phyloP scores from a whole-genome alignment of 768 basidiomycete genomes.

The Suillus hirtellus region DNA sequence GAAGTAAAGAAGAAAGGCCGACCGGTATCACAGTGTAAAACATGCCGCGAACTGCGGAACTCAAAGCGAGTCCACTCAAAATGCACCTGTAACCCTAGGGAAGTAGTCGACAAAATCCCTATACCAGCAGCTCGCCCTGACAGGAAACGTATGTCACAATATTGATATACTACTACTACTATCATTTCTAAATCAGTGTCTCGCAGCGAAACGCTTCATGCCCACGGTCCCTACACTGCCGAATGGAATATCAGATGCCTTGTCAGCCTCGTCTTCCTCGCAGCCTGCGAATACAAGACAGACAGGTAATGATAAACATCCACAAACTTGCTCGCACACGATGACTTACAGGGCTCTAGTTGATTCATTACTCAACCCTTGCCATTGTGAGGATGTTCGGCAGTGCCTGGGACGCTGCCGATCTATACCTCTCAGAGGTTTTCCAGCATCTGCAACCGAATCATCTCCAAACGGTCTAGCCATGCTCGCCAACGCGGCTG shows the following conservation, averaged over 20 bases:
- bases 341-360: constrained; percentile 39
- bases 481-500: constrained; percentile 40
- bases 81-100: constrained; percentile 63
- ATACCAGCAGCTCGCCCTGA: constrained; percentile 34
- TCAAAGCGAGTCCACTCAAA: constrained; percentile 81
- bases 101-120: constrained; percentile 32
- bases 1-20: constrained; percentile 94
- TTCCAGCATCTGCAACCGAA: not conserved
- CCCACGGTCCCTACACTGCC: constrained; percentile 72
- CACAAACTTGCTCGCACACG: constrained; percentile 11
- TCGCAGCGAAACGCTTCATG: constrained; percentile 64
- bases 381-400: constrained; percentile 56
- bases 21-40: constrained; percentile 86
- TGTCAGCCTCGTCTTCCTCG: constrained; percentile 29
- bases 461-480: constrained; percentile 27
- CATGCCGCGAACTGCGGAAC: constrained; percentile 80
- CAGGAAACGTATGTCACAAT: constrained; percentile 31
- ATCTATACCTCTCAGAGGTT: constrained; percentile 9
- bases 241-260: constrained; percentile 66
- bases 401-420: constrained; percentile 50
- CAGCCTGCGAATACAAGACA: constrained; percentile 47
- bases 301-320: constrained; percentile 40
- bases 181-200: constrained; percentile 20
- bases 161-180: not conserved
- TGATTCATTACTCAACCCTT: constrained; percentile 63